Percentiles rank a stretch among this genome's conserved stretches.
These are phyloP conservation scores for Protea cynaroides DNA, from an alignment of 164 flowering plant species.

Conservation along the genomic window DNA sequence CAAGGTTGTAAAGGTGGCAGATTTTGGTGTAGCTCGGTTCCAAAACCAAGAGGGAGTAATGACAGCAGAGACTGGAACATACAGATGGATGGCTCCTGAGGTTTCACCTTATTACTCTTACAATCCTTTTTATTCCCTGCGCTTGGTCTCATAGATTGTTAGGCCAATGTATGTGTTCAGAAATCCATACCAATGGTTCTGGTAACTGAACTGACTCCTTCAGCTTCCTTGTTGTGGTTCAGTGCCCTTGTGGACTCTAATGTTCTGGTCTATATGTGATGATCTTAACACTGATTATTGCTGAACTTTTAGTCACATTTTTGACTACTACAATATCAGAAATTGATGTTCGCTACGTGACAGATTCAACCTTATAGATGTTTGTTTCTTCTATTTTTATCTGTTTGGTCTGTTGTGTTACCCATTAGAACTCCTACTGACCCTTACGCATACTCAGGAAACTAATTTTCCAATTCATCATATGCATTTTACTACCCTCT, in stretches of 20 bases:
- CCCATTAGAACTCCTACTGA: background rate
- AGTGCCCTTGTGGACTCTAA: background rate
- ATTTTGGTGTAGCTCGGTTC: slow-evolving; percentile 98
- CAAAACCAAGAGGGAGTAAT: slow-evolving; percentile 75
- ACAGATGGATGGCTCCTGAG: slow-evolving; percentile 99
- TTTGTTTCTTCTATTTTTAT: background rate
- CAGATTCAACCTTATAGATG: background rate
- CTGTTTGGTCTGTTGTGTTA: too few relatives aligned
- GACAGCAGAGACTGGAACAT: slow-evolving; percentile 99
- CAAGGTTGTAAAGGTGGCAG: slow-evolving; percentile 94
- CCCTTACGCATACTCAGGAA: background rate
- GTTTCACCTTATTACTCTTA: slow-evolving; percentile 24
- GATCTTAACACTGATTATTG: background rate
- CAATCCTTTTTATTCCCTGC: background rate
- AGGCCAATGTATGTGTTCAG: background rate
- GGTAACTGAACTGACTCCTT: background rate
- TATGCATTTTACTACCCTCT: background rate
- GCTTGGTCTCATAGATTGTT: background rate
- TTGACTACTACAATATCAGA: too few relatives aligned
- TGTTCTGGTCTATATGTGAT: background rate
- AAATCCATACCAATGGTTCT: background rate
- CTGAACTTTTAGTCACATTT: too few relatives aligned
- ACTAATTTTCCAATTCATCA: too few relatives aligned
- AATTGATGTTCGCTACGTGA: background rate
- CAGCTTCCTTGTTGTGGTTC: background rate